Evolutionary conservation across 257 asterid species (phyloP).

Genomic region (Forsythia viridissima): DNA sequence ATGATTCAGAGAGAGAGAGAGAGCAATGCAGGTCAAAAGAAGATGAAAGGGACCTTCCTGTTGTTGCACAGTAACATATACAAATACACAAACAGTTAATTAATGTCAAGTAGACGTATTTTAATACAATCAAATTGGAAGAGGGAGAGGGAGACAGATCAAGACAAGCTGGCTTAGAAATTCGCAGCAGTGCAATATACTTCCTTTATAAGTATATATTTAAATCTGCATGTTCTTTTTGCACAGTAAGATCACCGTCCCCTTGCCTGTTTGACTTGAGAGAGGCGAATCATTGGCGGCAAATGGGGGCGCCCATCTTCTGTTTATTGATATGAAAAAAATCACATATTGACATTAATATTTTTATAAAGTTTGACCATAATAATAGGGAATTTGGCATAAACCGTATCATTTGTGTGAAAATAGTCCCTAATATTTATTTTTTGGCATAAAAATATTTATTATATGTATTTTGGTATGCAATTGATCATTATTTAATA

Average conservation of each 20-base stretch:
- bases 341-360: too few relatives aligned
- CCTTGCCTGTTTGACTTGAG: neutral
- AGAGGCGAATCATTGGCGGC: neutral
- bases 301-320: neutral
- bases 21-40: slow-evolving; percentile 32
- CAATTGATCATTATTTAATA: too few relatives aligned
- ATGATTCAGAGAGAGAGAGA: slow-evolving; percentile 21
- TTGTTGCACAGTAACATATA: slow-evolving; percentile 10
- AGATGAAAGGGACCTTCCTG: slow-evolving; percentile 29
- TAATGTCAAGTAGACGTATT: slow-evolving; percentile 9
- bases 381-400: too few relatives aligned
- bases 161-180: slow-evolving; percentile 36
- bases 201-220: too few relatives aligned
- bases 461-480: too few relatives aligned
- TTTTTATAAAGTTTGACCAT: too few relatives aligned
- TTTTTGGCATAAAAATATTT: too few relatives aligned
- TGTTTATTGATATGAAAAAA: too few relatives aligned
- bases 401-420: too few relatives aligned
- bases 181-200: neutral
- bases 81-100: slow-evolving; percentile 5
- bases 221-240: neutral
- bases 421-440: too few relatives aligned
- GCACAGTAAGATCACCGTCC: neutral
- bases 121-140: neutral
- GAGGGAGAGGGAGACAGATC: slow-evolving; percentile 30